These are phyloP conservation scores for Xerocomellus amylosporus DNA, from an alignment of 768 basidiomycete genomes.

Conservation along the genomic window DNA sequence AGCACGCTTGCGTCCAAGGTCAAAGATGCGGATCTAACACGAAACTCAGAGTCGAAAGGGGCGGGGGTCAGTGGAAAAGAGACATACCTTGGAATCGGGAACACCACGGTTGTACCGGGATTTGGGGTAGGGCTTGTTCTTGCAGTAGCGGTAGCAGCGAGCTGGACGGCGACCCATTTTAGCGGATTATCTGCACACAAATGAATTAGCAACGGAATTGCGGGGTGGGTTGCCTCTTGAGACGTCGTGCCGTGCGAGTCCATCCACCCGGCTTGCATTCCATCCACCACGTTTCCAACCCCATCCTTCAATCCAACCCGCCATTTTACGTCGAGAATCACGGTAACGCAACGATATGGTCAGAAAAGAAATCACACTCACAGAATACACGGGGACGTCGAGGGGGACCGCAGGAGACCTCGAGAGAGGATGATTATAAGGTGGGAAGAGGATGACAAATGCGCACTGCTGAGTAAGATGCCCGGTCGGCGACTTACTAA, in stretches of 20 bases:
- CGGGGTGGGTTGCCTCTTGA: background rate
- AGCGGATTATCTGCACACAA: conserved; percentile 11
- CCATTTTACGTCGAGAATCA: background rate
- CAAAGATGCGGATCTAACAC: conserved; percentile 88
- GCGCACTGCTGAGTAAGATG: conserved; percentile 18
- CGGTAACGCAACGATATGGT: background rate
- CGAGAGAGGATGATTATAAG: conserved; percentile 15
- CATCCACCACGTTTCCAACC: conserved; percentile 15
- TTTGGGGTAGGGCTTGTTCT: conserved; percentile 98
- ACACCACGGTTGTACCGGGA: conserved; percentile 98
- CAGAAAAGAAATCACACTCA: conserved; percentile 11
- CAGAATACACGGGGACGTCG: conserved; percentile 22
- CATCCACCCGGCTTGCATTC: conserved; percentile 9
- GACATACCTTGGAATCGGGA: conserved; percentile 82
- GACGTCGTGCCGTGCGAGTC: background rate
- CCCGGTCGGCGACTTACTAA: too few relatives aligned
- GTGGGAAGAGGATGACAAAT: conserved; percentile 23
- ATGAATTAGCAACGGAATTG: conserved; percentile 5
- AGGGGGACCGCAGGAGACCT: background rate
- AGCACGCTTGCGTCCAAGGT: conserved; percentile 94
- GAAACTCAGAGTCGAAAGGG: background rate
- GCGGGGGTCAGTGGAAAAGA: background rate
- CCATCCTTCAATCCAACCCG: background rate
- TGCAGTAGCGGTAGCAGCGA: conserved; percentile 98
- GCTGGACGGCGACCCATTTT: conserved; percentile 96